Evolutionary conservation across 305 asterid genomes (phyloP).

Genomic region (Euphrasia arctica): DNA sequence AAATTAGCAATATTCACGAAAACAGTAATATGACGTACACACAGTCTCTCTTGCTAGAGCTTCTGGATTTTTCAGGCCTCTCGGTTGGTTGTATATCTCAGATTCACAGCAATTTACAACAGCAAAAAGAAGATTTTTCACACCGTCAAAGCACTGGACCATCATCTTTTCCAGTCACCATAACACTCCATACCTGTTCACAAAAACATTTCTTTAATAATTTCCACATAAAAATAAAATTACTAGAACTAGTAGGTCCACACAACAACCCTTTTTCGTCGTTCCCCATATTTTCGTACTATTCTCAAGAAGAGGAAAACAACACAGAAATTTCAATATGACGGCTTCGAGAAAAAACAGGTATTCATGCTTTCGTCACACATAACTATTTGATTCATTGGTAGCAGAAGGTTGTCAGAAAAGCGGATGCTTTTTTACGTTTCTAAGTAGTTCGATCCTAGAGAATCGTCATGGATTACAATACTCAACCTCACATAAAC

Average conservation of each 20-base stretch:
- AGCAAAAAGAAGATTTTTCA: slow-evolving; percentile 58
- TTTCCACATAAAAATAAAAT: not conserved
- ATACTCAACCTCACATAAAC: too few species aligned
- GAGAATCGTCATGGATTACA: not conserved
- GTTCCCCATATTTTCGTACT: slow-evolving; percentile 3
- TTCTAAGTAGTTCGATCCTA: slow-evolving; percentile 1
- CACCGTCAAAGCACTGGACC: slow-evolving; percentile 70
- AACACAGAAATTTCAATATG: not conserved
- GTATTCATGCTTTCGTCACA: slow-evolving; percentile 9
- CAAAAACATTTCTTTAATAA: slow-evolving; percentile 3
- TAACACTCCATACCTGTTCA: slow-evolving; percentile 48
- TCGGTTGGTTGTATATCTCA: slow-evolving; percentile 60
- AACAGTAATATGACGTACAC: slow-evolving; percentile 46
- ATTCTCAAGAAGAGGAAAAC: slow-evolving; percentile 13
- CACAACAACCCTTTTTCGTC: slow-evolving; percentile 2
- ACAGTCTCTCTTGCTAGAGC: slow-evolving; percentile 81
- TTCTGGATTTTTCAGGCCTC: slow-evolving; percentile 76
- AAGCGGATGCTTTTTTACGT: not conserved
- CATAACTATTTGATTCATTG: not conserved
- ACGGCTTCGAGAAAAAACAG: slow-evolving; percentile 9
- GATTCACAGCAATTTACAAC: slow-evolving; percentile 64
- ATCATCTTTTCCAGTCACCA: slow-evolving; percentile 56
- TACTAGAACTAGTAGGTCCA: slow-evolving; percentile 1
- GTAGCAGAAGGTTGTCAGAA: slow-evolving; percentile 1
- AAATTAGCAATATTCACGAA: slow-evolving; percentile 7